Evolutionary conservation across 306 rosid species (phyloP).

Genomic region (Coriaria nepalensis): DNA sequence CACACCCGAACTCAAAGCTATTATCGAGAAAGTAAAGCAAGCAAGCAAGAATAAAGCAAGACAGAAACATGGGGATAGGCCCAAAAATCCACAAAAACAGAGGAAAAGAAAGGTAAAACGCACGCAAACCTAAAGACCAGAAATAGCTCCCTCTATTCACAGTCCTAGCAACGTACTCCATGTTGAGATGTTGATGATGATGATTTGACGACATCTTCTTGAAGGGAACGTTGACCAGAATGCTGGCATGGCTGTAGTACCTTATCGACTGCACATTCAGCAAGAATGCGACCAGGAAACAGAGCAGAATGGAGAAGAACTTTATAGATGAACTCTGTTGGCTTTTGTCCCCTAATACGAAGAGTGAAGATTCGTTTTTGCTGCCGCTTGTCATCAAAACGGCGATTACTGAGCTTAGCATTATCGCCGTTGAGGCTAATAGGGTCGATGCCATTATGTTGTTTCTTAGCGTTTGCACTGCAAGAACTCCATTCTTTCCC

Average conservation of each 20-base stretch:
- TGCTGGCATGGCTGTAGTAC: slow-evolving; percentile 73
- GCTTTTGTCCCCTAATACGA: slow-evolving; percentile 36
- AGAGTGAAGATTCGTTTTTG: neutral
- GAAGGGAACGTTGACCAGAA: slow-evolving; percentile 70
- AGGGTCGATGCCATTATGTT: slow-evolving; percentile 94
- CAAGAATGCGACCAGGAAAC: slow-evolving; percentile 58
- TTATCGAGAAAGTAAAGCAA: slow-evolving; percentile 61
- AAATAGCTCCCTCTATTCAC: slow-evolving; percentile 75
- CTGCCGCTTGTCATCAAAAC: slow-evolving; percentile 40
- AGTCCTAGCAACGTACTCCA: slow-evolving; percentile 51
- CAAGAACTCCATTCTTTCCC: slow-evolving; percentile 58
- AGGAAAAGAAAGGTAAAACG: slow-evolving; percentile 83
- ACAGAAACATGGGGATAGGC: slow-evolving; percentile 57
- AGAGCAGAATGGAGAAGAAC: slow-evolving; percentile 56
- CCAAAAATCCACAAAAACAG: slow-evolving; percentile 83
- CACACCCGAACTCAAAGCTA: slow-evolving; percentile 35
- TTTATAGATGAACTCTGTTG: slow-evolving; percentile 35
- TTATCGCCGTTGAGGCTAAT: slow-evolving; percentile 77
- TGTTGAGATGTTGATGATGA: slow-evolving; percentile 25
- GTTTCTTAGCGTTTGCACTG: slow-evolving; percentile 77
- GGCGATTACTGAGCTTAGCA: slow-evolving; percentile 69
- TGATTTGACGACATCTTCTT: slow-evolving; percentile 27
- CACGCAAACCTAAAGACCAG: slow-evolving; percentile 77
- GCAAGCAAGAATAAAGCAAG: slow-evolving; percentile 37
- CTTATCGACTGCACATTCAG: slow-evolving; percentile 78